These are phyloP conservation scores for Gardenia jasminoides DNA, from an alignment of 257 asterid species.

Conservation along the genomic window DNA sequence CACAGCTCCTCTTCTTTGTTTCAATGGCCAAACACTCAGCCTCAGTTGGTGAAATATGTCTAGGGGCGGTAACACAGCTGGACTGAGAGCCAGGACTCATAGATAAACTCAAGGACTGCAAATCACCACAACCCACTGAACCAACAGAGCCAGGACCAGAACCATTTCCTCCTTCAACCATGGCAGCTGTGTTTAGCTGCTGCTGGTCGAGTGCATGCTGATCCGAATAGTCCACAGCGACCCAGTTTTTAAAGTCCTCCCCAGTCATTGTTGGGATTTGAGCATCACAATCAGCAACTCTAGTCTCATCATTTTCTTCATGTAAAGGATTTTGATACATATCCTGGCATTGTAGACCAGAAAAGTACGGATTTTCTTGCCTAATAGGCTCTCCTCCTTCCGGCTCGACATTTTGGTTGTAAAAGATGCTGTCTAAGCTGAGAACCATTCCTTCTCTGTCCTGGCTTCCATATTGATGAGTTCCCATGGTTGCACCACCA, in stretches of 20 bases:
- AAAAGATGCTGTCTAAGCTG: slow-evolving; percentile 51
- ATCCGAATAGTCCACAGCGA: slow-evolving; percentile 27
- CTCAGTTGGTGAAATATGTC: slow-evolving; percentile 53
- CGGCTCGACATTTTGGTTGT: slow-evolving; percentile 33
- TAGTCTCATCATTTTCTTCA: slow-evolving; percentile 23
- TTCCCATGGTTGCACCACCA: slow-evolving; percentile 61
- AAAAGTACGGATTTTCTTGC: slow-evolving; percentile 36
- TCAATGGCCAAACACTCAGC: slow-evolving; percentile 40
- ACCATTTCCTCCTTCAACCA: slow-evolving; percentile 25
- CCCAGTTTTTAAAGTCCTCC: slow-evolving; percentile 53
- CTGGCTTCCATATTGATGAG: slow-evolving; percentile 33
- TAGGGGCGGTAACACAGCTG: slow-evolving; percentile 65
- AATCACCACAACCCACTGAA: slow-evolving; percentile 34
- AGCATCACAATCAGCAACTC: slow-evolving; percentile 18
- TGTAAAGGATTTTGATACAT: slow-evolving; percentile 36
- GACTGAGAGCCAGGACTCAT: slow-evolving; percentile 91
- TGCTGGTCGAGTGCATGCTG: slow-evolving; percentile 45
- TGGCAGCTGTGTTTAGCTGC: slow-evolving; percentile 1
- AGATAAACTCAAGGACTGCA: slow-evolving; percentile 64
- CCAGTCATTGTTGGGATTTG: slow-evolving; percentile 36
- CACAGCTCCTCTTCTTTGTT: slow-evolving; percentile 62
- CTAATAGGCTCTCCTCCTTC: slow-evolving; percentile 31
- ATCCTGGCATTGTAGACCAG: slow-evolving; percentile 36
- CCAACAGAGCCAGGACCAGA: slow-evolving; percentile 19
- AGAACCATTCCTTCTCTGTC: slow-evolving; percentile 48